Percentiles rank a stretch among this genome's conserved stretches.
Evolutionary conservation across 371 early-diverging fungal genomes (phyloP).

Genomic region (Mucor ambiguus): DNA sequence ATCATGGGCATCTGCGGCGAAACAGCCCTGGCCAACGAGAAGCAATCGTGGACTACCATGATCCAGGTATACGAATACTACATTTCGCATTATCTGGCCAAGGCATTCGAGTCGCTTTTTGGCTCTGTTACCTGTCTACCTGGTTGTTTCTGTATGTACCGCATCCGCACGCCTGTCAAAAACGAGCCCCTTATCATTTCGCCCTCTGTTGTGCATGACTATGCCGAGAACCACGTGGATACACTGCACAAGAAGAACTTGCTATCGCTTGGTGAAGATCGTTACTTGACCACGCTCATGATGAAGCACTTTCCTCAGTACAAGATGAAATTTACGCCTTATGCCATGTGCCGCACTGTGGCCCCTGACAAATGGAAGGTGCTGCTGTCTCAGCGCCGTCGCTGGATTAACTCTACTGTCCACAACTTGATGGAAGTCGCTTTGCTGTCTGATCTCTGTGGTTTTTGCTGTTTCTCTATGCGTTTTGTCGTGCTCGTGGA

Average conservation of each 20-base stretch:
- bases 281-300: constrained; percentile 97
- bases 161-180: constrained; percentile 79
- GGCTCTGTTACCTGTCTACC: constrained; percentile 96
- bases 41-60: constrained; percentile 93
- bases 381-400: constrained; percentile 79
- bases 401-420: constrained; percentile 98
- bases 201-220: constrained; percentile 89
- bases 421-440: constrained; percentile 94
- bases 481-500: constrained; percentile 92
- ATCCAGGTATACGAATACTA: constrained; percentile 99
- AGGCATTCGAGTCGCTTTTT: constrained; percentile 99
- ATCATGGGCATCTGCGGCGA: constrained; percentile 95
- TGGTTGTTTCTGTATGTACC: constrained; percentile 97
- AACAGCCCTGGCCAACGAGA: constrained; percentile 86
- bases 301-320: constrained; percentile 98
- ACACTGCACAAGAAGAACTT: constrained; percentile 98
- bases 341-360: constrained; percentile 91
- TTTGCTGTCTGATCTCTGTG: constrained; percentile 87
- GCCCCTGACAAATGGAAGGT: constrained; percentile 94
- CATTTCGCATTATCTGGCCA: constrained; percentile 97
- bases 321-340: constrained; percentile 95
- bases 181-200: constrained; percentile 90
- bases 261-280: no score
- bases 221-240: constrained; percentile 94
- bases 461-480: constrained; percentile 96